These are phyloP conservation scores for Malus fusca DNA, from an alignment of 306 rosid species.

Conservation along the genomic window DNA sequence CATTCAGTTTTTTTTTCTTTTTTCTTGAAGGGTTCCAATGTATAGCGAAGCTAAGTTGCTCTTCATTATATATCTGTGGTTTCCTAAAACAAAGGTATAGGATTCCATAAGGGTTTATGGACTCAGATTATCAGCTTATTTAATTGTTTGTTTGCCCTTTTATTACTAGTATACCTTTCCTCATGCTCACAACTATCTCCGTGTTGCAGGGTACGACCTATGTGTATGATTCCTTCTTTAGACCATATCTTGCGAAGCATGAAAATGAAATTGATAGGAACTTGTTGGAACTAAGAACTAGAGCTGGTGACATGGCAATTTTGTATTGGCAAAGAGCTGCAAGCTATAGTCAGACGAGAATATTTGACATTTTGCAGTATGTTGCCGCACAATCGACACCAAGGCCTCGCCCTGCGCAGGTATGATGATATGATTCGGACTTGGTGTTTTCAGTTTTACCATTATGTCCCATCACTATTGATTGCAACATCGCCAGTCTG, in stretches of 20 bases:
- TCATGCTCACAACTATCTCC: slow-evolving; percentile 3
- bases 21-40: slow-evolving; percentile 85
- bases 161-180: not conserved
- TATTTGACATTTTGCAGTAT: slow-evolving; percentile 65
- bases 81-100: slow-evolving; percentile 76
- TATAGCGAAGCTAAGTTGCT: slow-evolving; percentile 91
- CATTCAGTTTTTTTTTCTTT: not conserved
- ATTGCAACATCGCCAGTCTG: not conserved
- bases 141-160: slow-evolving; percentile 2
- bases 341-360: slow-evolving; percentile 71
- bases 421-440: slow-evolving; percentile 17
- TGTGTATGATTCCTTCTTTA: slow-evolving; percentile 83
- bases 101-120: not conserved
- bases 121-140: slow-evolving; percentile 14
- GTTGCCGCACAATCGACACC: slow-evolving; percentile 79
- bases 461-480: not conserved
- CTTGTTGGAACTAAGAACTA: slow-evolving; percentile 65
- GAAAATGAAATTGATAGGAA: slow-evolving; percentile 77
- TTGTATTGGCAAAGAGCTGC: slow-evolving; percentile 71
- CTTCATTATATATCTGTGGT: slow-evolving; percentile 84
- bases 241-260: slow-evolving; percentile 74
- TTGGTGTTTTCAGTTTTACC: not conserved
- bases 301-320: slow-evolving; percentile 63
- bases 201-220: slow-evolving; percentile 63
- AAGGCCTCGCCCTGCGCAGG: slow-evolving; percentile 62